Conservation (phyloP, 2,329 filamentous ascomycete genomes). For the Beauveria sp. region DNA sequence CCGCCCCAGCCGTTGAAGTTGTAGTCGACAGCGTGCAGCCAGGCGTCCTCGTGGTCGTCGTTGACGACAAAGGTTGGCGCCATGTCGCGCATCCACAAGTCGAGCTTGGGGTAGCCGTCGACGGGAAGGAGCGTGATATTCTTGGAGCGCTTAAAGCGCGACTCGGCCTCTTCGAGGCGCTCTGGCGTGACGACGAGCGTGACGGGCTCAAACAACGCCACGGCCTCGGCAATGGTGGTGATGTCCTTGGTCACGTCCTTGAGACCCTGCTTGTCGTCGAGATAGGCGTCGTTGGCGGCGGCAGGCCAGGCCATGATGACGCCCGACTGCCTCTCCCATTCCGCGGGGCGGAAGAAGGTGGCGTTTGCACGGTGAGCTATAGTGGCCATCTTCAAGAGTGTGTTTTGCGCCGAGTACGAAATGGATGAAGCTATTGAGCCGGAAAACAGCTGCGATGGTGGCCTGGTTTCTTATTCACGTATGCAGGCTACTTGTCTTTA, state of each 20-base stretch:
- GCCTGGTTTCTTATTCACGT: neutral
- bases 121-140: slow-evolving; percentile 11
- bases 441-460: neutral
- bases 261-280: slow-evolving; percentile 7
- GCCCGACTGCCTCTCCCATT: slow-evolving; percentile 8
- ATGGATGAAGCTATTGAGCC: neutral
- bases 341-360: slow-evolving; percentile 3
- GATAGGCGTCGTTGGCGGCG: slow-evolving; percentile 8
- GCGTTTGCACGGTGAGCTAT: neutral
- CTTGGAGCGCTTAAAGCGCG: neutral
- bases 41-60: neutral
- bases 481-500: neutral
- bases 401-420: neutral
- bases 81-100: slow-evolving; percentile 24
- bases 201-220: slow-evolving; percentile 21
- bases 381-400: neutral
- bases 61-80: slow-evolving; percentile 18
- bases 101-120: slow-evolving; percentile 9
- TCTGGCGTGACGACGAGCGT: slow-evolving; percentile 16
- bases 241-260: slow-evolving; percentile 17
- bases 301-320: slow-evolving; percentile 11
- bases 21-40: slow-evolving; percentile 16
- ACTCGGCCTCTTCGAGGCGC: slow-evolving; percentile 12
- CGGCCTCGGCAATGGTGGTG: slow-evolving; percentile 18
- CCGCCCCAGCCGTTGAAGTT: slow-evolving; percentile 25